Evolutionary conservation across 345 rosid genomes (phyloP), one percentile per base, ranked within the genome.

Genomic region (Euphorbia tirucalli): DNA sequence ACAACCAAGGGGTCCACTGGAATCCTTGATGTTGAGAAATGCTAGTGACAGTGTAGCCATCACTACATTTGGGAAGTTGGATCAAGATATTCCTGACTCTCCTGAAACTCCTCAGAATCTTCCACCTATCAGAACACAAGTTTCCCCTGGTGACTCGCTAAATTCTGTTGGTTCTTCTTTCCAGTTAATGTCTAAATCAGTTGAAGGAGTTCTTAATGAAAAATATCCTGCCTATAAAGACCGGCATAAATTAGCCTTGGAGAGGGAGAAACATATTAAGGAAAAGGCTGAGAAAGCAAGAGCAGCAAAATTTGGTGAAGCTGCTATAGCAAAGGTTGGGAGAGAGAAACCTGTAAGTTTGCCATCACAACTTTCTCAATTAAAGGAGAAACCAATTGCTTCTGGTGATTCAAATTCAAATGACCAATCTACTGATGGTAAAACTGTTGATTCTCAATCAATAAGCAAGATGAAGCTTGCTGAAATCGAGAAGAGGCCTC

Each of bases 141-240:
- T 49, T 49, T 71, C 87, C 63, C 73, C 91, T 0, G 83, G 86
- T 32, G 93, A 85, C 75, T 65, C 90, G 7, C 79, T 85, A 78
- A 85, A 93, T 74, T 52, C 78, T 28, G 94, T 95, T 73, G 85
- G 89, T 62, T 22, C 91, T 22, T 92, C 99, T 19, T 92, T 95
- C 82, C 93, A 88, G 0, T 75, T 95, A 81, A 92, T 95, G 97
- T 92, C 99, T 41, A 92, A 89, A 79, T 90, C 99, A 0, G 90
- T 88, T 71, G 91, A 85, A 15, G 88, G 90, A 70, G 91, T 86
- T 70, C 61, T 86, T 74, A 86, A 85, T 71, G 97, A 90, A 74
- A 95, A 95, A 73, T 92, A 90, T 79, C 99, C 97, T 3, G 96
- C 96, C 35, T 92, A 88, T 65, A 90, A 89, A 79, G 99, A 92